Conservation (phyloP, 257 asterid genomes). For the Haberlea rhodopensis region DNA sequence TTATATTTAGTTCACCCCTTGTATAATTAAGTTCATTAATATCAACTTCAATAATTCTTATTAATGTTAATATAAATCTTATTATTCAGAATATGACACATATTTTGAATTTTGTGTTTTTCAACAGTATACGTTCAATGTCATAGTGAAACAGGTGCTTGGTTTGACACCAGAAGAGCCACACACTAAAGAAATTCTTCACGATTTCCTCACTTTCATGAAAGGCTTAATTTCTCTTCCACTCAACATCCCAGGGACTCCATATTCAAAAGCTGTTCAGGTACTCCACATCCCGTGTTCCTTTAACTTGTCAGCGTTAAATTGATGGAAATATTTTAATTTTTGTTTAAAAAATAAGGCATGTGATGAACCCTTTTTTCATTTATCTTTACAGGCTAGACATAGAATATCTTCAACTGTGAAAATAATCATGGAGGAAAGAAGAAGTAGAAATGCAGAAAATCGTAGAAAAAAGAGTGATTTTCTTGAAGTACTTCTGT, state of each 20-base stretch:
- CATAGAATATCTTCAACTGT: constrained; percentile 69
- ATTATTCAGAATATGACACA: too few relatives aligned
- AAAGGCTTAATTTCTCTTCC: constrained; percentile 64
- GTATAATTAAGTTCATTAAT: too few relatives aligned
- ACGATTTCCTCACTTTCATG: constrained; percentile 66
- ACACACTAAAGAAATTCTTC: constrained; percentile 49
- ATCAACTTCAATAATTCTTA: too few relatives aligned
- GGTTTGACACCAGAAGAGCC: constrained; percentile 65
- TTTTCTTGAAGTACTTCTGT: constrained; percentile 60
- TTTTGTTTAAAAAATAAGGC: constrained; percentile 28
- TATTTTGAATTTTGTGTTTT: background rate
- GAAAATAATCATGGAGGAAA: constrained; percentile 75
- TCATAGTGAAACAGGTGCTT: constrained; percentile 75
- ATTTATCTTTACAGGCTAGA: constrained; percentile 84
- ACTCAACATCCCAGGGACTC: constrained; percentile 68
- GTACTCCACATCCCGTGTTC: constrained; percentile 34
- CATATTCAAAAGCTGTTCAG: constrained; percentile 80
- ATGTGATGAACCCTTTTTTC: constrained; percentile 41
- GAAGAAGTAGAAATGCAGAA: constrained; percentile 37
- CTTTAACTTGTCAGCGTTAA: background rate
- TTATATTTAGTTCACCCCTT: too few relatives aligned
- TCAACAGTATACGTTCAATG: constrained; percentile 70
- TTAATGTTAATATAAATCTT: too few relatives aligned
- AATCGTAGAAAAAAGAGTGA: constrained; percentile 41
- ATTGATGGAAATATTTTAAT: constrained; percentile 1